phyloP scores from a whole-genome alignment of 2,329 filamentous ascomycete genomes.

The Ceratocystiopsis brevicomis region DNA sequence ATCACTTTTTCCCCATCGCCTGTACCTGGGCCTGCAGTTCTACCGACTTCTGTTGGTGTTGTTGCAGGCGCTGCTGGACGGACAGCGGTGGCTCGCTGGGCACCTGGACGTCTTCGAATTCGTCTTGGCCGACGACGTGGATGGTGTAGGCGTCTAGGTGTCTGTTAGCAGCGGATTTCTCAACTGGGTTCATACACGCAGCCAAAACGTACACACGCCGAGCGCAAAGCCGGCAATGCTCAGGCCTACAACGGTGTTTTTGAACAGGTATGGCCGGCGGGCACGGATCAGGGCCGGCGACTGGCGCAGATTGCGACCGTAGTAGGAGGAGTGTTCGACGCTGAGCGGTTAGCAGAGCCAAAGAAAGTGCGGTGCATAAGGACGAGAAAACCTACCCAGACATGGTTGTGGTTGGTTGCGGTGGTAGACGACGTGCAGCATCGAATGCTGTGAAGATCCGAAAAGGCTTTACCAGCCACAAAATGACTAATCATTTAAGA shows the following conservation, averaged over 20 bases:
- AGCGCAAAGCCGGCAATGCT: slow-evolving; percentile 57
- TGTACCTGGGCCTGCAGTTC: slow-evolving; percentile 5
- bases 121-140: slow-evolving; percentile 77
- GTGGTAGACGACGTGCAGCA: not conserved
- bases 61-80: slow-evolving; percentile 7
- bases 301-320: slow-evolving; percentile 72
- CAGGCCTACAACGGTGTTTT: slow-evolving; percentile 69
- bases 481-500: no score
- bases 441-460: no score
- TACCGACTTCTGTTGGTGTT: slow-evolving; percentile 17
- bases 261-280: slow-evolving; percentile 74
- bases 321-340: slow-evolving; percentile 53
- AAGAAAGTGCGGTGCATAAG: not conserved
- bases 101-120: slow-evolving; percentile 88
- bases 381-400: slow-evolving; percentile 3
- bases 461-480: no score
- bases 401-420: slow-evolving; percentile 1
- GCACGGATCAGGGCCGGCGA: slow-evolving; percentile 80
- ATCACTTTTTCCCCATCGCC: slow-evolving; percentile 6
- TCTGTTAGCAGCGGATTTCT: not conserved
- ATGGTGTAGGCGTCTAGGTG: slow-evolving; percentile 44
- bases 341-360: slow-evolving; percentile 10
- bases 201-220: slow-evolving; percentile 61
- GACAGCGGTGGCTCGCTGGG: slow-evolving; percentile 43
- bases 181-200: not conserved